Base-by-base conservation (phyloP, 345 rosid species). In the Reutealis trisperma region DNA sequence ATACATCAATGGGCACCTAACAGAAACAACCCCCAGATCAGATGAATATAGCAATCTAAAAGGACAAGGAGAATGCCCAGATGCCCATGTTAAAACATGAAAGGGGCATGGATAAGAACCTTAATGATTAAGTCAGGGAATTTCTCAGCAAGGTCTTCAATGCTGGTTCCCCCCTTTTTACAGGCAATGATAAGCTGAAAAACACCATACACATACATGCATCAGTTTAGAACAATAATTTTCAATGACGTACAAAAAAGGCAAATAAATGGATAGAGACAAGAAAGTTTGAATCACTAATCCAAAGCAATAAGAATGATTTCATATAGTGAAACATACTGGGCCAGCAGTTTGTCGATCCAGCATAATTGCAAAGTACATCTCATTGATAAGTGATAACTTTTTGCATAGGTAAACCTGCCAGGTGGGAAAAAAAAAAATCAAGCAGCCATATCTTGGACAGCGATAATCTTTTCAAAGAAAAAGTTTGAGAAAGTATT, bases 121-220 rank as follows among this genome's bases (percentile, higher is more conserved):
- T 94, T 92, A 63, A 92, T 88, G 75, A 96, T 94, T 97, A 96
- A 91, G 82, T 94, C 91, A 58, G 98, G 99, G 81, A 88, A 96
- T 79, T 96, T 96, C 85, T 94, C 98, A 18, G 98, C 98, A 70
- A 96, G 98, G 83, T 96, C 99, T 85, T 96, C 99, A 83, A 96
- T 96, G 85, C 99, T 94, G 87, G 99, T 96, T 78, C 99, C 98
- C 69, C 98, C 99, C 80, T 94, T 92, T 63, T 89, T 92, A 78
- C 98, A 96, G 69, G 97, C 93, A 80, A 96, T 96, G 64, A 96
- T 96, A 71, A 96, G 82, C 99, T 96, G 90, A 73, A 77, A 87
- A 72, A 57, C 55, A 75, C 54, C n/a, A 82, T 25, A 67, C 13
- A 27, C 1, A 69, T 74, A 22, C 42, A 65, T 52, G 71, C 30